Evolutionary conservation across 2,329 filamentous ascomycete species (phyloP), one percentile per base, ranked within the genome.

Genomic region (Aspergillus sclerotialis): DNA sequence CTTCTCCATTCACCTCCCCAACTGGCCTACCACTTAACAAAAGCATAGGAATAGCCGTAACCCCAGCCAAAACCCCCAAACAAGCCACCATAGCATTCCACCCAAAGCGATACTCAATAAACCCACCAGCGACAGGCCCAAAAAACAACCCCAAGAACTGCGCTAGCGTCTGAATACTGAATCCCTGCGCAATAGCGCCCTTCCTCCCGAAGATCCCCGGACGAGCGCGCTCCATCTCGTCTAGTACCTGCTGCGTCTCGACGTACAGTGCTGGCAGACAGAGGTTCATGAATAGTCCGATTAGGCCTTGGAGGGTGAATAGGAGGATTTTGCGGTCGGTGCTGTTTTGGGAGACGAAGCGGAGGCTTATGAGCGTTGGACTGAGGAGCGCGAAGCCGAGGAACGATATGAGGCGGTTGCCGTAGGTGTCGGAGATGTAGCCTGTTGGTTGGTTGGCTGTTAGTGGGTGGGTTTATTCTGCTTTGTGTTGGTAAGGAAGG

Each of bases 251-350:
- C 3, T 74, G 70, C 21, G 87, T 79, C 59, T 87, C 84, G 1
- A 82, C 81, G 74, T 84, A 83, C 13, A 85, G 61, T 0, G 81
- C 77, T 1, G 79, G 76, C 38, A 79, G 70, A 2, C 72, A 68
- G 4, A 82, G 61, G 0, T 73, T 70, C 3, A 84, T 58, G 1
- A 70, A 67, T 2, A 74, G 43, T 1, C 83, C 84, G 3, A 78
- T 63, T 0, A 84, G 42, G 0, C 70, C 68, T 2, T 89, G 65
- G 6, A 88, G 60, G 2, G 67, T 72, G 33, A 76, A 76, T 0
- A 88, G 65, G 1, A 87, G 62, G 2, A 79, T 72, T 49, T 84
- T 83, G 43, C 86, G 75, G 1, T 57, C 47, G 2, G 76, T 55
- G 0, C 63, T 72, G 52, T 83, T 68, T 30, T 73, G 56, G n/a